phyloP scores from a whole-genome alignment of 2,329 filamentous ascomycete genomes.

The Fusarium verticillioides region DNA sequence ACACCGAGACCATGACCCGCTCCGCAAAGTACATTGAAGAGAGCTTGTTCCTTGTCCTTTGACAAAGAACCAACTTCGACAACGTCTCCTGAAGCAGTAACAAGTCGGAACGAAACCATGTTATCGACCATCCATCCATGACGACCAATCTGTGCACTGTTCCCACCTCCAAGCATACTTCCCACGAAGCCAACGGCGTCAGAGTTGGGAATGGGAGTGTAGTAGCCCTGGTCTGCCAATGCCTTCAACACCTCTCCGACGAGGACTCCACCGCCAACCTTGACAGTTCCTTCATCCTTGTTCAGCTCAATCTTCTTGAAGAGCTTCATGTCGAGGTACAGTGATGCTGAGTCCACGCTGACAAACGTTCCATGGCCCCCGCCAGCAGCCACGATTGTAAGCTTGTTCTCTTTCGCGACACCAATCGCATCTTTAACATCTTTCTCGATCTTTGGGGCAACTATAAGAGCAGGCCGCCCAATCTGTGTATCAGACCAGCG shows the following conservation, averaged over 20 bases:
- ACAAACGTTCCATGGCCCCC: slow-evolving; percentile 48
- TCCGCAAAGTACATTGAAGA: slow-evolving; percentile 49
- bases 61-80: slow-evolving; percentile 29
- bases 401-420: slow-evolving; percentile 43
- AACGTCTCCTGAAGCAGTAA: slow-evolving; percentile 35
- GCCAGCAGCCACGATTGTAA: slow-evolving; percentile 44
- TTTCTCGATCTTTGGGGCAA: slow-evolving; percentile 42
- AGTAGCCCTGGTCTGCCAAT: slow-evolving; percentile 44
- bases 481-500: slow-evolving; percentile 50
- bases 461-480: slow-evolving; percentile 41
- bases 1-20: slow-evolving; percentile 51
- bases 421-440: slow-evolving; percentile 45
- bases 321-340: slow-evolving; percentile 50
- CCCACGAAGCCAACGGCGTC: slow-evolving; percentile 46
- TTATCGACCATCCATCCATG: slow-evolving; percentile 50
- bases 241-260: slow-evolving; percentile 43
- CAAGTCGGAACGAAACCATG: slow-evolving; percentile 43
- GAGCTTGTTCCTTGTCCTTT: slow-evolving; percentile 33
- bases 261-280: slow-evolving; percentile 46
- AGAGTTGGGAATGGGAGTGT: slow-evolving; percentile 46
- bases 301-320: slow-evolving; percentile 47
- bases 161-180: slow-evolving; percentile 44
- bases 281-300: slow-evolving; percentile 39
- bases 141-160: slow-evolving; percentile 42
- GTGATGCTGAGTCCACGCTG: slow-evolving; percentile 38